phyloP scores from a whole-genome alignment of 805 yeast genomes.

The Cyberlindnera mrakii region DNA sequence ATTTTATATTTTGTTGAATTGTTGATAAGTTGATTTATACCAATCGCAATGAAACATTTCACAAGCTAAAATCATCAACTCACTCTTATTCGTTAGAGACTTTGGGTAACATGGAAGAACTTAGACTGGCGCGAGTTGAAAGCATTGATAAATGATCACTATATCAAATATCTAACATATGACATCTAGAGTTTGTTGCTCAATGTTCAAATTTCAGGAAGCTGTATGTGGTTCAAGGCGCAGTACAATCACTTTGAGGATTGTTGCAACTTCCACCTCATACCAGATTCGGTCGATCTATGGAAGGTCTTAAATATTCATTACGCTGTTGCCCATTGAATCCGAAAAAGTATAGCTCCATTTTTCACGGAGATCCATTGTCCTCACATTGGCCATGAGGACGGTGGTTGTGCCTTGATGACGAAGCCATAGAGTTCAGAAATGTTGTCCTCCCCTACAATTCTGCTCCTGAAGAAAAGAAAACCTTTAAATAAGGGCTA shows the following conservation, averaged over 20 bases:
- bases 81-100: slow-evolving; percentile 17
- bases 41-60: slow-evolving; percentile 1
- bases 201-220: slow-evolving; percentile 17
- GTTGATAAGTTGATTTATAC: slow-evolving; percentile 24
- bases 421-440: slow-evolving; percentile 11
- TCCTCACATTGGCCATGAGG: slow-evolving; percentile 21
- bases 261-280: slow-evolving; percentile 9
- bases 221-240: slow-evolving; percentile 14
- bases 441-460: slow-evolving; percentile 1
- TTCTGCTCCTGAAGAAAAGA: neutral
- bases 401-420: slow-evolving; percentile 23
- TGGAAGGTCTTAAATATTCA: slow-evolving; percentile 24
- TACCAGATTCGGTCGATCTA: slow-evolving; percentile 15
- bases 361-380: slow-evolving; percentile 21
- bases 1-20: slow-evolving; percentile 1
- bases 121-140: slow-evolving; percentile 20
- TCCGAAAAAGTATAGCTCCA: slow-evolving; percentile 18
- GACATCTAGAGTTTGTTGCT: neutral
- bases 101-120: slow-evolving; percentile 17
- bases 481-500: neutral
- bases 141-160: slow-evolving; percentile 14
- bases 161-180: slow-evolving; percentile 5
- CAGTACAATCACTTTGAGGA: slow-evolving; percentile 14
- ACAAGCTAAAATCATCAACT: slow-evolving; percentile 17
- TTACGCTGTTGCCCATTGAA: slow-evolving; percentile 22